These are phyloP conservation scores for Trapa bicornis DNA, from an alignment of 345 rosid species.

Conservation along the genomic window DNA sequence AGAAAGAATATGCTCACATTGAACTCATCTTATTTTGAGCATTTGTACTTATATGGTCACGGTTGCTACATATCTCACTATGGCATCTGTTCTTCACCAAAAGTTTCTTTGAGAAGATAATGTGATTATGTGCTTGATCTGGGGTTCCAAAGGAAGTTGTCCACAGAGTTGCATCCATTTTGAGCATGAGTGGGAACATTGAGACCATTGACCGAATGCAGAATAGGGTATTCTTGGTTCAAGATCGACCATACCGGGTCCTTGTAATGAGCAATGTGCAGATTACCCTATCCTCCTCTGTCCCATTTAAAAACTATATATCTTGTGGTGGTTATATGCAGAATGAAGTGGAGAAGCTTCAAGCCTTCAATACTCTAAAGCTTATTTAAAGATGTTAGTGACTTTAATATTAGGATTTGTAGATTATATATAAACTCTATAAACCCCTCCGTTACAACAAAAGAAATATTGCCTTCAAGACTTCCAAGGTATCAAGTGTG, in stretches of 20 bases:
- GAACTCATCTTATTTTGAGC: not conserved
- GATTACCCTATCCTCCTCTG: not conserved
- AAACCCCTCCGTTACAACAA: not conserved
- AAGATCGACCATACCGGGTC: conserved; percentile 57
- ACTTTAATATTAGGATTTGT: no score
- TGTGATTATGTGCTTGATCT: conserved; percentile 8
- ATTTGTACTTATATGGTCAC: not conserved
- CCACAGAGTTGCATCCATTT: conserved; percentile 54
- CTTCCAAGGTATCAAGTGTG: conserved; percentile 1
- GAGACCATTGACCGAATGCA: conserved; percentile 33
- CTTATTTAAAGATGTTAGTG: conserved; percentile 23
- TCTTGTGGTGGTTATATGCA: conserved; percentile 16
- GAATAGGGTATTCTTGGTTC: conserved; percentile 44
- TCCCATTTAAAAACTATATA: not conserved
- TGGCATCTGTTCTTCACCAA: not conserved
- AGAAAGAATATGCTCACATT: not conserved
- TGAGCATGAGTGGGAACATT: conserved; percentile 42
- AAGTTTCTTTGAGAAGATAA: not conserved
- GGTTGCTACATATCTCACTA: not conserved
- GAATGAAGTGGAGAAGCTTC: conserved; percentile 60
- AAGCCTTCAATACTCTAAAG: conserved; percentile 39
- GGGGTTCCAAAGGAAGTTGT: conserved; percentile 83
- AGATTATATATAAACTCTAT: no score
- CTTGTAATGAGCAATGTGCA: not conserved
- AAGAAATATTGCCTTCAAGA: conserved; percentile 33